These are phyloP conservation scores for Trichoderma hamatum DNA, from an alignment of 2,329 filamentous ascomycete genomes.

Conservation along the genomic window DNA sequence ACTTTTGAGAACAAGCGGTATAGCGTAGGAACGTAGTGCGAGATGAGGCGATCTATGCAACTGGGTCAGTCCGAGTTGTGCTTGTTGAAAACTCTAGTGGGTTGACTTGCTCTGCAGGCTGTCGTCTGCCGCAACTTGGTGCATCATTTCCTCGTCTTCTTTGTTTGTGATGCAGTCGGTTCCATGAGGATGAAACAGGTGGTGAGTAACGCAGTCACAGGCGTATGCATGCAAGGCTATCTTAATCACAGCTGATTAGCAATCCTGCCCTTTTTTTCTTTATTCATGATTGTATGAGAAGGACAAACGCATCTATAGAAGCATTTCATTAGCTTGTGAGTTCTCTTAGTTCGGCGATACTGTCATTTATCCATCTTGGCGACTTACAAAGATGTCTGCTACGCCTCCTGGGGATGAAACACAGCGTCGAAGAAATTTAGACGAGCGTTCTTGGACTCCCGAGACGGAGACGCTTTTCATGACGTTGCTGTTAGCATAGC, in stretches of 20 bases:
- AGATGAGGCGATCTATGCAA: slow-evolving; percentile 59
- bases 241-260: slow-evolving; percentile 29
- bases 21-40: slow-evolving; percentile 58
- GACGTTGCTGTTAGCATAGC: slow-evolving; percentile 70
- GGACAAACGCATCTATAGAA: slow-evolving; percentile 38
- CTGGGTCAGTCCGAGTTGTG: no score
- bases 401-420: slow-evolving; percentile 47
- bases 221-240: slow-evolving; percentile 65
- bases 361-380: background rate
- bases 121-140: slow-evolving; percentile 68
- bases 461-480: slow-evolving; percentile 57
- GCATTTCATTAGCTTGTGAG: slow-evolving; percentile 23
- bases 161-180: slow-evolving; percentile 59
- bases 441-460: slow-evolving; percentile 61
- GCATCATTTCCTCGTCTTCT: slow-evolving; percentile 67
- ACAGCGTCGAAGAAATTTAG: slow-evolving; percentile 58
- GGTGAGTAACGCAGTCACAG: slow-evolving; percentile 69
- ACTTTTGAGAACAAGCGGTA: slow-evolving; percentile 51
- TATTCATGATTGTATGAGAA: background rate
- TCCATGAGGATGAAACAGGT: slow-evolving; percentile 69
- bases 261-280: background rate
- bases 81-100: accelerated
- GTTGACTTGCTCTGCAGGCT: slow-evolving; percentile 62
- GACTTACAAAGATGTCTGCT: slow-evolving; percentile 63
- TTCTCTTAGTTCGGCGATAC: background rate